A percentile compares a stretch with the other conserved stretches of the same genome.
Conservation (phyloP, 2,329 filamentous ascomycete genomes). For the Tolypocladium endophyticum region DNA sequence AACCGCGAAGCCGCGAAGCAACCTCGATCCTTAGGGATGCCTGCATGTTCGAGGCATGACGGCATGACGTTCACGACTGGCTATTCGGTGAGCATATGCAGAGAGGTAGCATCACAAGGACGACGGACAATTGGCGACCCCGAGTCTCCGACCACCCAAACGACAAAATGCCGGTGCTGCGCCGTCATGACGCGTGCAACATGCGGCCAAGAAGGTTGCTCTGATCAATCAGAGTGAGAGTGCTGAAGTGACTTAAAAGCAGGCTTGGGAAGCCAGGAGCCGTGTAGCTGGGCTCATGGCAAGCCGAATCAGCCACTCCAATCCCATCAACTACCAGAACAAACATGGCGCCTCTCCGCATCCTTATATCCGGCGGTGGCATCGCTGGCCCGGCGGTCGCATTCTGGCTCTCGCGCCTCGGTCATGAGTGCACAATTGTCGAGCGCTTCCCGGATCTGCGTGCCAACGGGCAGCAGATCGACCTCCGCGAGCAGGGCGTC, state of each 20-base stretch:
- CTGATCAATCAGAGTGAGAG: background rate
- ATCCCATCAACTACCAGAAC: background rate
- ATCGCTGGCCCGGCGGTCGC: slow-evolving; percentile 33
- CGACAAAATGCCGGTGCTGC: background rate
- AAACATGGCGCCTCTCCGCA: slow-evolving; percentile 23
- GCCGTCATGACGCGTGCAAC: background rate
- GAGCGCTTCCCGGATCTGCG: slow-evolving; percentile 28
- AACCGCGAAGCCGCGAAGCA: background rate
- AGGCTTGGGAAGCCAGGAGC: background rate
- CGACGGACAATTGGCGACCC: background rate
- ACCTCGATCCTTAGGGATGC: background rate
- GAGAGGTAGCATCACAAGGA: background rate
- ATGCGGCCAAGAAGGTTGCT: background rate
- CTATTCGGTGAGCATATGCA: background rate
- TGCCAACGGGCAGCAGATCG: slow-evolving; percentile 32
- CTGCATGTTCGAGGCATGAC: background rate
- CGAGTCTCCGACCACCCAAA: background rate
- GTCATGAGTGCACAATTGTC: slow-evolving; percentile 29
- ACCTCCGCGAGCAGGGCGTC: slow-evolving; percentile 32
- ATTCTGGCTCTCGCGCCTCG: slow-evolving; percentile 26
- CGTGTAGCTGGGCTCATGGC: background rate
- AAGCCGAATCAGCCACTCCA: background rate
- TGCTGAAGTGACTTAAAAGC: background rate
- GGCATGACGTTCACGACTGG: background rate
- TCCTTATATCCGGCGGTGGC: slow-evolving; percentile 38